phyloP scores from a whole-genome alignment of 2,329 filamentous ascomycete genomes.

The Xylaria multiplex region DNA sequence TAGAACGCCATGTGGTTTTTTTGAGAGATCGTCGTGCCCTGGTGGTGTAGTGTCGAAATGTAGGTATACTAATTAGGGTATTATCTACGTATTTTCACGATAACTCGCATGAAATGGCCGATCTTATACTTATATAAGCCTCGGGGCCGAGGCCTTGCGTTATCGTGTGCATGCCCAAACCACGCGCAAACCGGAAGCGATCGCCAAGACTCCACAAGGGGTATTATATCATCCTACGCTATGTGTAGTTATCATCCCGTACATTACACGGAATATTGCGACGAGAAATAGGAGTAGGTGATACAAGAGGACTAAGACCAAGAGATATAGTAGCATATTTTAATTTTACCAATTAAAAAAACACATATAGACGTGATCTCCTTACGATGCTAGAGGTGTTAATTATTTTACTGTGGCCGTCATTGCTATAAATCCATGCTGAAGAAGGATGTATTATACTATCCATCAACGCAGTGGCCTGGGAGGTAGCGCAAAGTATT shows the following conservation, averaged over 20 bases:
- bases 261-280: background rate
- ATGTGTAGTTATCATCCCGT: background rate
- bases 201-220: background rate
- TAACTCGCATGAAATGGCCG: slow-evolving; percentile 18
- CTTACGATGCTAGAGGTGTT: background rate
- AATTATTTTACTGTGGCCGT: background rate
- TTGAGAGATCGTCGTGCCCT: slow-evolving; percentile 5
- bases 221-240: background rate
- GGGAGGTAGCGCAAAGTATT: slow-evolving; percentile 9
- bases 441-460: background rate
- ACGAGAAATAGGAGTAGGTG: background rate
- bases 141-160: slow-evolving; percentile 14
- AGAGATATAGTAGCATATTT: background rate
- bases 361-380: background rate
- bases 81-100: slow-evolving; percentile 5
- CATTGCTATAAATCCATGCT: background rate
- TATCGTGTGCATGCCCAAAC: background rate
- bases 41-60: background rate
- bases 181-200: background rate
- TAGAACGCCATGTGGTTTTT: slow-evolving; percentile 25
- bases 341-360: background rate
- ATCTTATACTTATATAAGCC: slow-evolving; percentile 11
- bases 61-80: background rate
- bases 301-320: background rate
- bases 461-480: too few relatives aligned